Conservation (phyloP, 1,139 yeast species). For the Yamadazyma diospyri region DNA sequence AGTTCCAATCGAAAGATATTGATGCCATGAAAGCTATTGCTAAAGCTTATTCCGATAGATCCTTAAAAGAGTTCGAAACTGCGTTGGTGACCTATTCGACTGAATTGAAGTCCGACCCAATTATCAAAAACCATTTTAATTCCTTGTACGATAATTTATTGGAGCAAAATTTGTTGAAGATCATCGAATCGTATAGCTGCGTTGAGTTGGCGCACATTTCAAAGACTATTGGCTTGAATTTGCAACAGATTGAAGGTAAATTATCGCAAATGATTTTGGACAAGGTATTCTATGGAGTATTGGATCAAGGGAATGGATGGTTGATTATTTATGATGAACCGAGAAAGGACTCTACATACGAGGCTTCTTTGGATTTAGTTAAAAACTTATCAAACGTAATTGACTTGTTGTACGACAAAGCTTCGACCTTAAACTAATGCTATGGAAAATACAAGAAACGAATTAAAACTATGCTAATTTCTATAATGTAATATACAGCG, state of each 20-base stretch:
- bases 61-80: conserved; percentile 84
- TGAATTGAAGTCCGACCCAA: conserved; percentile 82
- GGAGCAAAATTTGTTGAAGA: conserved; percentile 89
- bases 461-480: conserved; percentile 2
- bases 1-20: conserved; percentile 66
- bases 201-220: conserved; percentile 91
- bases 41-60: conserved; percentile 82
- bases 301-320: conserved; percentile 99
- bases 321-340: conserved; percentile 89
- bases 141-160: conserved; percentile 89
- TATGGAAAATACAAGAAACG: conserved; percentile 4
- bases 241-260: conserved; percentile 90
- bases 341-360: conserved; percentile 83
- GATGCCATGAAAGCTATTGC: conserved; percentile 97
- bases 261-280: conserved; percentile 95
- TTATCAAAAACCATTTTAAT: conserved; percentile 88
- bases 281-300: conserved; percentile 88
- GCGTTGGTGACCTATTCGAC: conserved; percentile 67
- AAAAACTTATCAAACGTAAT: conserved; percentile 86
- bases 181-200: conserved; percentile 92
- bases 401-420: conserved; percentile 90
- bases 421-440: conserved; percentile 69
- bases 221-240: conserved; percentile 80
- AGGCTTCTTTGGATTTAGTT: conserved; percentile 80
- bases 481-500: conserved; percentile 3